These are phyloP conservation scores for Ceratocystis diversiconidia DNA, from an alignment of 2,329 filamentous ascomycete genomes.

Conservation along the genomic window DNA sequence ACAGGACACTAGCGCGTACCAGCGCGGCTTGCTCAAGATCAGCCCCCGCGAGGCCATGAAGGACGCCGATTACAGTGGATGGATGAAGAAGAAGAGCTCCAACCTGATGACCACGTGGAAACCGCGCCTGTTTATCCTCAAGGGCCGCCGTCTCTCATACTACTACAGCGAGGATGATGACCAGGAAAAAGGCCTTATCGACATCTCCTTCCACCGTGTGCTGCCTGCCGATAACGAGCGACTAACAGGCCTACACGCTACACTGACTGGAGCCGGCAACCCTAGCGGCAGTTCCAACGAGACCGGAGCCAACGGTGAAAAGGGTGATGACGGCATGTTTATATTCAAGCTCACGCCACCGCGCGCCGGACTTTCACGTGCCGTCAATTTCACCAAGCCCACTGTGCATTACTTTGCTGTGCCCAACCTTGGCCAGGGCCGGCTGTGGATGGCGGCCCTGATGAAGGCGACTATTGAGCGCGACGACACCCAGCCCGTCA, in stretches of 20 bases:
- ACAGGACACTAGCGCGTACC: constrained; percentile 90
- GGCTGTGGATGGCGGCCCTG: constrained; percentile 93
- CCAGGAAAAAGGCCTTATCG: constrained; percentile 88
- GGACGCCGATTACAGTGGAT: constrained; percentile 83
- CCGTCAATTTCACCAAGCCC: constrained; percentile 94
- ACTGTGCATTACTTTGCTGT: constrained; percentile 97
- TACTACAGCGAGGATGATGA: constrained; percentile 90
- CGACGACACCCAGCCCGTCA: constrained; percentile 64
- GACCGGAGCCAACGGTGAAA: constrained; percentile 24
- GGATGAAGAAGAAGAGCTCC: constrained; percentile 99
- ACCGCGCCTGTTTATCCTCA: constrained; percentile 84
- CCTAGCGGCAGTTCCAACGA: constrained; percentile 38
- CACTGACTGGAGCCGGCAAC: constrained; percentile 68
- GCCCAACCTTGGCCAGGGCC: constrained; percentile 72
- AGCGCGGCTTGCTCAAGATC: constrained; percentile 69
- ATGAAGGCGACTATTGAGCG: constrained; percentile 99
- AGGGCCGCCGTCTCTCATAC: constrained; percentile 80
- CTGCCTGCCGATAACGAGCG: constrained; percentile 84
- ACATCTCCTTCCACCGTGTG: constrained; percentile 96
- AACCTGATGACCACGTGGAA: constrained; percentile 98
- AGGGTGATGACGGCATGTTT: constrained; percentile 62
- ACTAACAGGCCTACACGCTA: constrained; percentile 79
- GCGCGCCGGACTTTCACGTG: constrained; percentile 69
- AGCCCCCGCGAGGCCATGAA: constrained; percentile 69
- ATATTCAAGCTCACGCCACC: constrained; percentile 97